A percentile compares a stretch with the other conserved stretches of the same genome.
Evolutionary conservation across 495 filamentous ascomycete genomes (phyloP).

Genomic region (Podospora comata): DNA sequence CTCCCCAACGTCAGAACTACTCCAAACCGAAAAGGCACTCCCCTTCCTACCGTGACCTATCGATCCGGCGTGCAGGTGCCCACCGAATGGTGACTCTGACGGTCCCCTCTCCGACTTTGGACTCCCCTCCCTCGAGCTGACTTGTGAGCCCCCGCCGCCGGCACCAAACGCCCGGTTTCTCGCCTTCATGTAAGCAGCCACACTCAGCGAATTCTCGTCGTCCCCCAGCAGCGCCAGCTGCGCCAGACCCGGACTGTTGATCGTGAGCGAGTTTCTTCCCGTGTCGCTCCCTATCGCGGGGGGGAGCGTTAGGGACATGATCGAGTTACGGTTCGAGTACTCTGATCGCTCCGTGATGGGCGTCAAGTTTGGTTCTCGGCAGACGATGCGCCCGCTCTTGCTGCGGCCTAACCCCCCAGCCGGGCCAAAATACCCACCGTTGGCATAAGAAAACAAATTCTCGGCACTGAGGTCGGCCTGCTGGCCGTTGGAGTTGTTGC

Average conservation of each 20-base stretch:
- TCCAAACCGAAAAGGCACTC: conserved; percentile 17
- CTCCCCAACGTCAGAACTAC: conserved; percentile 4
- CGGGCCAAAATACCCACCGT: conserved; percentile 90
- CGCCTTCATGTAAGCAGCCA: conserved; percentile 68
- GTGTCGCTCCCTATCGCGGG: conserved; percentile 38
- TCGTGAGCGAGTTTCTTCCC: conserved; percentile 25
- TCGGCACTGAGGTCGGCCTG: conserved; percentile 36
- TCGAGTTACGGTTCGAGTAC: conserved; percentile 89
- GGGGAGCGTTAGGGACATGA: conserved; percentile 68
- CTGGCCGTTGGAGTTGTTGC: conserved; percentile 15
- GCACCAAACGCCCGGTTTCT: conserved; percentile 70
- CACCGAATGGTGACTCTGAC: not conserved
- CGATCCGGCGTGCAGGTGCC: conserved; percentile 8
- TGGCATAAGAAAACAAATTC: conserved; percentile 55
- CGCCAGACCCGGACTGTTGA: conserved; percentile 57
- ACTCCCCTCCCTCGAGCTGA: conserved; percentile 58
- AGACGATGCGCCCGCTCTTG: conserved; percentile 65
- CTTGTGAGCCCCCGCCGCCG: conserved; percentile 56
- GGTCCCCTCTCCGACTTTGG: conserved; percentile 43
- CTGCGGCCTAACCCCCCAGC: conserved; percentile 59
- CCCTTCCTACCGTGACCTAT: conserved; percentile 14
- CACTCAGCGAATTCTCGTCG: conserved; percentile 54
- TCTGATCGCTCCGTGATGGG: conserved; percentile 96
- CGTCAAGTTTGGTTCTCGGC: conserved; percentile 84
- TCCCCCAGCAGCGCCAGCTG: conserved; percentile 72